Base-by-base conservation (phyloP, 2,329 filamentous ascomycete genomes). In the Fusarium sp. region DNA sequence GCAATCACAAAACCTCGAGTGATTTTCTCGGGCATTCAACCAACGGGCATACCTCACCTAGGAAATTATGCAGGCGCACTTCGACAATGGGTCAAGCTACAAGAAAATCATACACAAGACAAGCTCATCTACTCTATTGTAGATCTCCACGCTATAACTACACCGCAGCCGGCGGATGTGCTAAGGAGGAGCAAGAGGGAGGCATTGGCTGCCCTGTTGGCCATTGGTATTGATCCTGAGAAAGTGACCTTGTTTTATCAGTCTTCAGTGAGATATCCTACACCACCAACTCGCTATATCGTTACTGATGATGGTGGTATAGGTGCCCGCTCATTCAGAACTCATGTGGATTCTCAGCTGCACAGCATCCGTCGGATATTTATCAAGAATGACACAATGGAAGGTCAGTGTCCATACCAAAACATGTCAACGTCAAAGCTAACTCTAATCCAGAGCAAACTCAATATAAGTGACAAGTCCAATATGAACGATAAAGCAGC, bases 321-420 rank as follows among this genome's bases (percentile, higher is more conserved):
- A 45, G 44, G 91, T 95, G 5, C 86, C 91, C 24, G 91, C 91
- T 51, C 96, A 98, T 83, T 85, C 93, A 8, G 95, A 98, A 82
- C 87, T 99, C 71, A 97, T 97, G 93, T 99, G 96, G 96, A 95
- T 98, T 78, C 84, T 99, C 70, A 95, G 94, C 79, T 98, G 95
- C 74, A 93, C 93, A 58, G 93, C 96, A 30, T 95, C 93, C 10
- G 95, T 96, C 82, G 96, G 96, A 42, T 97, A 97, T 82, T 85
- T 99, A n/a, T 92, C 92, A 15, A 88, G 96, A n/a, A 99, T 99
- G 96, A 98, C 96, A 33, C 96, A 98, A 82, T 99, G 96, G 95
- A 99, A 99, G 91, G 94, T 94, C 65, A 55, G 26, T 48, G 13
- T 15, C 7, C 13, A 16, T 35, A 24, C 20, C 5, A 30, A 48